Evolutionary conservation across 192 early-diverging fungal genomes (phyloP).

Genomic region (Gaertneriomyces semiglobifer): DNA sequence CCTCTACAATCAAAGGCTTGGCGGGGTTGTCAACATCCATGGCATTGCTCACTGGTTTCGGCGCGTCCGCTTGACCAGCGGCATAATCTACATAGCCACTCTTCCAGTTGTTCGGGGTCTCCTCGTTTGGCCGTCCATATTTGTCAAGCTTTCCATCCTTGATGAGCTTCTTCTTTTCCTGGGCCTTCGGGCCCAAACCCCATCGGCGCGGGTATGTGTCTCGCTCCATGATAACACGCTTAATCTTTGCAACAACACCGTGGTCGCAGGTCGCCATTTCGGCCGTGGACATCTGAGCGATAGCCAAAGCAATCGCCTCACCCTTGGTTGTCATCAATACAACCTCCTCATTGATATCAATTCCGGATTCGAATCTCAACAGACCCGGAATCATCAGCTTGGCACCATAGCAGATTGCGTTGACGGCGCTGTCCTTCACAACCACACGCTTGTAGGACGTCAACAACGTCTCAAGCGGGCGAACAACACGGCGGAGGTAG

Average conservation of each 20-base stretch:
- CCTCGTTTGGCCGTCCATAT: conserved; percentile 86
- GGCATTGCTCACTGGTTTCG: conserved; percentile 24
- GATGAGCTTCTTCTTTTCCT: conserved; percentile 97
- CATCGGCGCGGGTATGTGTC: conserved; percentile 98
- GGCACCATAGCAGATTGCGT: conserved; percentile 99
- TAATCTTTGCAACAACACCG: conserved; percentile 98
- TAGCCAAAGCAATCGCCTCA: conserved; percentile 96
- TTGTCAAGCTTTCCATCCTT: conserved; percentile 98
- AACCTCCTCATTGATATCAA: conserved; percentile 96
- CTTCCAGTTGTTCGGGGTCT: conserved; percentile 80
- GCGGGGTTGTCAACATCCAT: conserved; percentile 17
- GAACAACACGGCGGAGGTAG: conserved; percentile 91
- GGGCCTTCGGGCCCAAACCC: conserved; percentile 94
- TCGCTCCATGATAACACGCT: conserved; percentile 99
- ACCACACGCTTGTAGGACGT: conserved; percentile 95
- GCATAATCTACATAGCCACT: conserved; percentile 52
- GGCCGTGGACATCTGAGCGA: conserved; percentile 95
- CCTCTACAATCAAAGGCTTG: conserved; percentile 40
- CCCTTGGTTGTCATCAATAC: conserved; percentile 99
- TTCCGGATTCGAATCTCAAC: conserved; percentile 88
- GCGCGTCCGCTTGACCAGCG: conserved; percentile 22
- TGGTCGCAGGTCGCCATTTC: conserved; percentile 97
- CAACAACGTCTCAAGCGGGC: conserved; percentile 91
- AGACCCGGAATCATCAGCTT: conserved; percentile 99
- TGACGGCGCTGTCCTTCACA: conserved; percentile 97